Conservation (phyloP, 1,139 yeast species). For the Zygotorulaspora mrakii region DNA sequence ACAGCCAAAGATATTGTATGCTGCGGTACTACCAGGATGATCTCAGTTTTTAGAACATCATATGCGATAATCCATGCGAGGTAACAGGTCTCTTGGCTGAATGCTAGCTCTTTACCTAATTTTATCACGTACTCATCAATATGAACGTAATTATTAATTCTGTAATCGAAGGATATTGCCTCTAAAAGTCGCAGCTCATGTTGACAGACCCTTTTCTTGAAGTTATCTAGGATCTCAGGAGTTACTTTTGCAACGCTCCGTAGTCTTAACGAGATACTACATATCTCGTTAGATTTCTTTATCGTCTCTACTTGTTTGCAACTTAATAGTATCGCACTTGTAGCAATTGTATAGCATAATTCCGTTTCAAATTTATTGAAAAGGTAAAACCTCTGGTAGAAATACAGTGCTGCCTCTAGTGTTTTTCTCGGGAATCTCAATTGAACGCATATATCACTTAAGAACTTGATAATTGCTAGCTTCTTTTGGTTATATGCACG, state of each 20-base stretch:
- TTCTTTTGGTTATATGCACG: slow-evolving; percentile 48
- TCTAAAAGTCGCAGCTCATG: slow-evolving; percentile 73
- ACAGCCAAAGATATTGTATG: slow-evolving; percentile 77
- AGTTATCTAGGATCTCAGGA: slow-evolving; percentile 43
- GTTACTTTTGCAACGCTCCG: slow-evolving; percentile 32
- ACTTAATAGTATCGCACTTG: slow-evolving; percentile 75
- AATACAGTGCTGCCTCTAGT: slow-evolving; percentile 63
- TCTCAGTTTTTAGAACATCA: slow-evolving; percentile 71
- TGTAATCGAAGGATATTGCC: slow-evolving; percentile 69
- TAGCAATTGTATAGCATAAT: slow-evolving; percentile 51
- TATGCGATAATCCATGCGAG: slow-evolving; percentile 72
- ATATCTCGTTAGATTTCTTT: slow-evolving; percentile 62
- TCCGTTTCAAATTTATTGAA: slow-evolving; percentile 54
- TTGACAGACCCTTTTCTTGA: slow-evolving; percentile 50
- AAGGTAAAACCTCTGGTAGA: slow-evolving; percentile 67
- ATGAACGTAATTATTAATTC: slow-evolving; percentile 44
- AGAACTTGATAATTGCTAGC: slow-evolving; percentile 51
- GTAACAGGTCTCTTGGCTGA: slow-evolving; percentile 47
- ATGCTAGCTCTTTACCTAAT: slow-evolving; percentile 52
- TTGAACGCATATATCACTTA: slow-evolving; percentile 50
- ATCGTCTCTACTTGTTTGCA: slow-evolving; percentile 86
- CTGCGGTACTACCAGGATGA: slow-evolving; percentile 69
- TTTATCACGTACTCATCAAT: slow-evolving; percentile 70
- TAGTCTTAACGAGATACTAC: slow-evolving; percentile 34
- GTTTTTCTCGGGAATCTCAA: slow-evolving; percentile 66